These are phyloP conservation scores for Lodderomyces pseudojiufengensis DNA, from an alignment of 1,139 yeast species.

Conservation along the genomic window DNA sequence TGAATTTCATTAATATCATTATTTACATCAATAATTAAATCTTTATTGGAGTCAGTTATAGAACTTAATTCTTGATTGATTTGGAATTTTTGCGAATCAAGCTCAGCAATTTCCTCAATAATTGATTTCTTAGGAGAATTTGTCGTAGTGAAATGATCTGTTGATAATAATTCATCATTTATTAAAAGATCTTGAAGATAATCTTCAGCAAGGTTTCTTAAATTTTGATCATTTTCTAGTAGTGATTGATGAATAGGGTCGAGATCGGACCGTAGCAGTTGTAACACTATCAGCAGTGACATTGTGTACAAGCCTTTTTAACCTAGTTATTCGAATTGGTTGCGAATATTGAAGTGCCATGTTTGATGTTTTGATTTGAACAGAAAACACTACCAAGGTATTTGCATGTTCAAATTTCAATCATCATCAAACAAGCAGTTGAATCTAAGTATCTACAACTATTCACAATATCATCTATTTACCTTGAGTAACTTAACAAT, in stretches of 20 bases:
- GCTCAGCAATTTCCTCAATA: conserved; percentile 46
- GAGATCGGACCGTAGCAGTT: conserved; percentile 20
- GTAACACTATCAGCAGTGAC: conserved; percentile 24
- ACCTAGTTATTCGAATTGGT: no score
- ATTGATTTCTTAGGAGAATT: conserved; percentile 19
- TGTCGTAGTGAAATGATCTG: conserved; percentile 29
- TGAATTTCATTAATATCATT: conserved; percentile 27
- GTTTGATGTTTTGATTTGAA: not conserved
- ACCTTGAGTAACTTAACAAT: no score
- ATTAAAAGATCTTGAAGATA: conserved; percentile 29
- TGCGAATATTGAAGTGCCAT: no score
- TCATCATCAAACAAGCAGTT: no score
- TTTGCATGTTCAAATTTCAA: no score
- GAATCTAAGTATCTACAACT: no score
- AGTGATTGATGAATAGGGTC: conserved; percentile 15
- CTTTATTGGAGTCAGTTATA: conserved; percentile 37
- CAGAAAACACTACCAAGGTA: no score
- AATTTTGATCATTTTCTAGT: conserved; percentile 13
- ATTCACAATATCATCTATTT: no score
- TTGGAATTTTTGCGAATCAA: conserved; percentile 33
- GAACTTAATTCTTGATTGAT: conserved; percentile 30
- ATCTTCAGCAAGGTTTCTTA: conserved; percentile 15
- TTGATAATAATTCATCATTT: conserved; percentile 41
- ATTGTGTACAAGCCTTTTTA: no score
- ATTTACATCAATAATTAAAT: conserved; percentile 38